Evolutionary conservation across 1,284 basidiomycete genomes (phyloP), one percentile per base, ranked within the genome.

Genomic region (Paramarasmius palmivorus): DNA sequence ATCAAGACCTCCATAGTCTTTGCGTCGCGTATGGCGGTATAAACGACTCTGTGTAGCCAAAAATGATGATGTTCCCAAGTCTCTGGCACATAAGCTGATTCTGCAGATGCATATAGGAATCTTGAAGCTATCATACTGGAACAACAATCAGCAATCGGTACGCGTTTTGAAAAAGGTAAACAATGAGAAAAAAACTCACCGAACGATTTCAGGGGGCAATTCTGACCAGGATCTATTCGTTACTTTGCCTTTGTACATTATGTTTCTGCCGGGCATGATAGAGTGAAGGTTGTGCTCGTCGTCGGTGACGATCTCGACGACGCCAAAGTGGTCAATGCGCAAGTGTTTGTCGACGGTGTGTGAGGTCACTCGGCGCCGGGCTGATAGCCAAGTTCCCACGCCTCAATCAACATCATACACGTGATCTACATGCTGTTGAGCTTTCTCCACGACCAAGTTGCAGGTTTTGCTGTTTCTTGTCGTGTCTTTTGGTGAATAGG

Each of bases 151-250:
- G 39, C 47, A 23, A 46, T 25, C 19, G 39, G 23, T 41, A 51
- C 41, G 49, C 49, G 45, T 48, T 44, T 48, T 22, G 25, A 4
- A n/a, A n/a, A 36, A 9, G 25, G 42, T 15, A 32, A 38, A 50
- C 38, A 56, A 67, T 64, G 64, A n/a, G 61, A 57, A 61, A 35
- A 58, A 51, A 44, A 73, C 80, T 67, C 65, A 84, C 86, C 83
- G 79, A 66, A 90, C 72, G 63, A 90, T 76, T 67, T 90, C 87
- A 46, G 79, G 75, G 3, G 87, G 87, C 12, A 90, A 71, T 61
- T 88, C 78, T 17, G 78, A 76, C 87, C 87, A 90, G 36, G 83
- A 87, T 67, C 84, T 75, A 61, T 80, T 73, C 14, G 81, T 76
- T 14, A 74, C 71, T 69, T 89, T 89, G 52, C 86, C 86, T 67